Percentiles rank a stretch among this genome's conserved stretches.
phyloP scores from a whole-genome alignment of 495 filamentous ascomycete genomes.

The Podospora pseudopauciseta region DNA sequence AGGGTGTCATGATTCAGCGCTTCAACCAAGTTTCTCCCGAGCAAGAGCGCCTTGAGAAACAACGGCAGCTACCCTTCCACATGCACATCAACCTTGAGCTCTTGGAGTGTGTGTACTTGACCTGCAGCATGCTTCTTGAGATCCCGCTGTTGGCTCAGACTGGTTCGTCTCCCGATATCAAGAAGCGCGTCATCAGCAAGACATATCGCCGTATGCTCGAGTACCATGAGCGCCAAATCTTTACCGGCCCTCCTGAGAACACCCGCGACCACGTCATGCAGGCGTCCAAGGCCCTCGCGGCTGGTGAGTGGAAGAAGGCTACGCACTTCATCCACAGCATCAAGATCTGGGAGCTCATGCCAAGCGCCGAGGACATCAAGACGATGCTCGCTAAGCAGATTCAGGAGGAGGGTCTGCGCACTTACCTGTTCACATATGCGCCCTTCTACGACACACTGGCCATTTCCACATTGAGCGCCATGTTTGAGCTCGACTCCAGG shows the following conservation, averaged over 20 bases:
- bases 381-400: slow-evolving; percentile 94
- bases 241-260: slow-evolving; percentile 97
- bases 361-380: slow-evolving; percentile 86
- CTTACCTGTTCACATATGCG: slow-evolving; percentile 99
- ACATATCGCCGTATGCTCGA: slow-evolving; percentile 98
- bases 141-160: slow-evolving; percentile 95
- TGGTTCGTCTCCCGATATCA: slow-evolving; percentile 91
- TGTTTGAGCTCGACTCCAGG: slow-evolving; percentile 90
- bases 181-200: slow-evolving; percentile 98
- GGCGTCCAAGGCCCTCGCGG: slow-evolving; percentile 91
- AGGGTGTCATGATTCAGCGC: slow-evolving; percentile 96
- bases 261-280: slow-evolving; percentile 99
- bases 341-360: slow-evolving; percentile 99
- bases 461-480: slow-evolving; percentile 73
- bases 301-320: slow-evolving; percentile 97
- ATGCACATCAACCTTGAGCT: slow-evolving; percentile 99
- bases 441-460: slow-evolving; percentile 98
- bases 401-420: slow-evolving; percentile 95
- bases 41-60: slow-evolving; percentile 93
- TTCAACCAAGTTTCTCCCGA: slow-evolving; percentile 93
- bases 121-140: slow-evolving; percentile 97
- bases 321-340: slow-evolving; percentile 89
- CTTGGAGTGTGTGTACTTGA: slow-evolving; percentile 96
- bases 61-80: slow-evolving; percentile 97
- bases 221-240: slow-evolving; percentile 98